Percentiles rank a stretch among this genome's conserved stretches.
phyloP scores from a whole-genome alignment of 495 filamentous ascomycete species.

The Thozetella sp. region DNA sequence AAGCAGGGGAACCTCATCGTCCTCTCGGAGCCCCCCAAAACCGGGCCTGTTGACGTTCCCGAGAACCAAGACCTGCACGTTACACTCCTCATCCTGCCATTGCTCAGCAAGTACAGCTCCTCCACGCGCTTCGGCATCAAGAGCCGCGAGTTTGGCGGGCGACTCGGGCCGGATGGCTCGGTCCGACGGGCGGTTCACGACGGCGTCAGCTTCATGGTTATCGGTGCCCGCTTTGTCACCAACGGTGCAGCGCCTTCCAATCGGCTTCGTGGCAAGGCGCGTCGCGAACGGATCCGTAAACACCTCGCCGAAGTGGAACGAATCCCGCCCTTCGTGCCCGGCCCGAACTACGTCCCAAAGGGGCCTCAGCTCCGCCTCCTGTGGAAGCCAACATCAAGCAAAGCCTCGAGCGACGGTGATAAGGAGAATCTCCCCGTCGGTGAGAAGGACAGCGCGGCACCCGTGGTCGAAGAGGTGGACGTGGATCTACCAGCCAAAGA shows the following conservation, averaged over 20 bases:
- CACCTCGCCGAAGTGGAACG: constrained; percentile 42
- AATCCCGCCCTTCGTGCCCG: constrained; percentile 17
- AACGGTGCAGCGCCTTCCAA: constrained; percentile 70
- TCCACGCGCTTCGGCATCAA: constrained; percentile 77
- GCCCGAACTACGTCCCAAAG: constrained; percentile 15
- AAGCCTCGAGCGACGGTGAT: constrained; percentile 33
- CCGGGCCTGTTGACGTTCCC: constrained; percentile 53
- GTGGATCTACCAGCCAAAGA: not conserved
- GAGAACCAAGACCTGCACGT: constrained; percentile 79
- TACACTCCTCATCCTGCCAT: constrained; percentile 78
- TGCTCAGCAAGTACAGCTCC: constrained; percentile 73
- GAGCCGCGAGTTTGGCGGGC: constrained; percentile 71
- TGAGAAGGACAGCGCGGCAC: not conserved
- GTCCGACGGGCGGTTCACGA: constrained; percentile 61
- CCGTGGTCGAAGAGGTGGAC: not conserved
- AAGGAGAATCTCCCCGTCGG: constrained; percentile 41
- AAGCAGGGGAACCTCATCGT: constrained; percentile 30
- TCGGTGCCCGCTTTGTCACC: constrained; percentile 73
- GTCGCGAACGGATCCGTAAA: constrained; percentile 50
- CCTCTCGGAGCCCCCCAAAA: constrained; percentile 39
- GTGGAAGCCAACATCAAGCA: constrained; percentile 18
- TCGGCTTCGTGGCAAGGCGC: constrained; percentile 44
- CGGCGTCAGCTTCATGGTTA: constrained; percentile 86
- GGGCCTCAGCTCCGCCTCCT: constrained; percentile 6
- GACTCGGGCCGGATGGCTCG: constrained; percentile 25